Evolutionary conservation across 441 rosid species (phyloP).

Genomic region (Metrosideros polymorpha): DNA sequence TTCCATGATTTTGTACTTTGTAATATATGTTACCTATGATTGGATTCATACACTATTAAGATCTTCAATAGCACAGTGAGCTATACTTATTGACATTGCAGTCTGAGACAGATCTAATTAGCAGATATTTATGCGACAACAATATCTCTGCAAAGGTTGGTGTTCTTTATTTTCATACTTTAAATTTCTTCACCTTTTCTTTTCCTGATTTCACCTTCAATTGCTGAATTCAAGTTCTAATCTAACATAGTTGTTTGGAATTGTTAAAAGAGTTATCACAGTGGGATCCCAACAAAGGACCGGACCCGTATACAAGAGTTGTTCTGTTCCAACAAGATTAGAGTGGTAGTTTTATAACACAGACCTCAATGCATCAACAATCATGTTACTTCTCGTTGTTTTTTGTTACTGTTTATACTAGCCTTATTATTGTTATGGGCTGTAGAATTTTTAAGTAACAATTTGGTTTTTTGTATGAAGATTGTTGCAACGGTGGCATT

Average conservation of each 20-base stretch:
- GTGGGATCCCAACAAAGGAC: slow-evolving; percentile 71
- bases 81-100: slow-evolving; percentile 24
- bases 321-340: slow-evolving; percentile 88
- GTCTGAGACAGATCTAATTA: slow-evolving; percentile 78
- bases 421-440: not conserved
- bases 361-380: not conserved
- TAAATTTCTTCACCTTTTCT: not conserved
- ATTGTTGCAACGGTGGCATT: slow-evolving; percentile 99
- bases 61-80: not conserved
- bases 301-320: slow-evolving; percentile 68
- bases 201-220: not conserved
- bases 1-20: not conserved
- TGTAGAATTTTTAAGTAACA: not conserved
- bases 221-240: not conserved
- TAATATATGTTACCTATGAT: not conserved
- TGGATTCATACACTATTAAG: not conserved
- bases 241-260: slow-evolving; percentile 16
- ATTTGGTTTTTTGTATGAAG: slow-evolving; percentile 25
- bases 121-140: slow-evolving; percentile 73
- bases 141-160: slow-evolving; percentile 77
- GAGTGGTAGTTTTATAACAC: slow-evolving; percentile 44
- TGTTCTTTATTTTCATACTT: not conserved
- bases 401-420: not conserved
- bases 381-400: not conserved
- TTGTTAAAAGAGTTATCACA: slow-evolving; percentile 64